These are phyloP conservation scores for Penicillium goetzii DNA, from an alignment of 495 filamentous ascomycete species.

Conservation along the genomic window DNA sequence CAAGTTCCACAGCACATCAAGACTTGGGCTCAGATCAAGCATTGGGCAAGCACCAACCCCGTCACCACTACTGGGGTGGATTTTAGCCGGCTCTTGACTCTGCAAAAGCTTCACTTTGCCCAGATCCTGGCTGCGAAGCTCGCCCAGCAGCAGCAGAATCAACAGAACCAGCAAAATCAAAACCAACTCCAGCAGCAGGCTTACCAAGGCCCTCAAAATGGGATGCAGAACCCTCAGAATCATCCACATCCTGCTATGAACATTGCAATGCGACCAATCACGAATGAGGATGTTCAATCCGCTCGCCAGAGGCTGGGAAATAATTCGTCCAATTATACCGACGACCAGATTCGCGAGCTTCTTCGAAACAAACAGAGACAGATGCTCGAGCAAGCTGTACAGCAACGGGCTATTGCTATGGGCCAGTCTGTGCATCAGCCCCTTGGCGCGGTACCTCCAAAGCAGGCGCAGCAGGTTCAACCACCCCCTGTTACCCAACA, in stretches of 20 bases:
- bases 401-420: constrained; percentile 35
- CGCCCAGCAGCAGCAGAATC: constrained; percentile 13
- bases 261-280: constrained; percentile 45
- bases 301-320: constrained; percentile 46
- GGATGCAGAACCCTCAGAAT: constrained; percentile 45
- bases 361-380: constrained; percentile 45
- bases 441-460: constrained; percentile 31
- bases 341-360: constrained; percentile 58
- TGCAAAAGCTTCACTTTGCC: constrained; percentile 61
- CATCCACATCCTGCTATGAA: constrained; percentile 32
- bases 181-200: constrained; percentile 30
- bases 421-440: constrained; percentile 46
- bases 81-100: constrained; percentile 47
- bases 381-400: constrained; percentile 35
- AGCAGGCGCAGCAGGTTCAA: constrained; percentile 32
- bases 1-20: constrained; percentile 63
- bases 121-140: constrained; percentile 35
- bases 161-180: constrained; percentile 33
- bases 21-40: constrained; percentile 75
- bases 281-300: constrained; percentile 49
- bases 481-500: constrained; percentile 31
- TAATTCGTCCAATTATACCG: constrained; percentile 45
- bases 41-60: constrained; percentile 58
- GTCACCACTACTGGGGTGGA: constrained; percentile 45
- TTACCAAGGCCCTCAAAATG: constrained; percentile 34